Evolutionary conservation across 2,329 filamentous ascomycete genomes (phyloP), one percentile per base, ranked within the genome.

Genomic region (Cryphonectria nitschkei): DNA sequence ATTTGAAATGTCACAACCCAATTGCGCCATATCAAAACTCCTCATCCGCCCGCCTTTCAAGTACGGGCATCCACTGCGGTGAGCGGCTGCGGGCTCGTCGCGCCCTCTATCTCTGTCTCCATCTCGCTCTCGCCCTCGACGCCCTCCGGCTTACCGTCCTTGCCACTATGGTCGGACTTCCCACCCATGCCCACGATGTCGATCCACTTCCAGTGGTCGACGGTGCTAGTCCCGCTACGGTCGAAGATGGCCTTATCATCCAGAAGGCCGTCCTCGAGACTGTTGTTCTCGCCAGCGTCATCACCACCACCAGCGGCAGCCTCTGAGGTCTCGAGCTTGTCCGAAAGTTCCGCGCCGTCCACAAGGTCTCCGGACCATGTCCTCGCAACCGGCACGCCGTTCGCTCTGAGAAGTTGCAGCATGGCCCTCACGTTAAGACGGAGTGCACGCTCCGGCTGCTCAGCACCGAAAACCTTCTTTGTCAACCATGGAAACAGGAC

Each of bases 401-500:
- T 87, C 34, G 77, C 78, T 0, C 89, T 81, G 8, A 91, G 75
- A 7, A 89, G 78, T 78, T 91, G 88, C 65, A 90, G 79, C 34
- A 87, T 80, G 1, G 89, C 88, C 1, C 89, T 82, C 4, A 88
- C 80, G 73, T 91, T 91, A 2, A 91, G 81, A 29, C 87, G 83
- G 65, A 91, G 78, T 0, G 87, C 85, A 16, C 88, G 83, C 76
- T 89, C 88, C 0, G 89, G 89, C 67, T 88, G 83, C 63, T 87
- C 84, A 0, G 86, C 85, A 1, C 84, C 84, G 74, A 90, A 88
- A 11, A 90, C 84, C 74, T 84, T 85, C 75, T 84, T 86, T 11
- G 87, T 89, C 63, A 90, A 76, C 86, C 90, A 92, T 0, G 93
- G 93, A 77, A 97, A 97, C 32, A 97, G 81, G 34, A 96, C 82